Evolutionary conservation across 257 asterid genomes (phyloP).

Genomic region (Cordia subcordata): DNA sequence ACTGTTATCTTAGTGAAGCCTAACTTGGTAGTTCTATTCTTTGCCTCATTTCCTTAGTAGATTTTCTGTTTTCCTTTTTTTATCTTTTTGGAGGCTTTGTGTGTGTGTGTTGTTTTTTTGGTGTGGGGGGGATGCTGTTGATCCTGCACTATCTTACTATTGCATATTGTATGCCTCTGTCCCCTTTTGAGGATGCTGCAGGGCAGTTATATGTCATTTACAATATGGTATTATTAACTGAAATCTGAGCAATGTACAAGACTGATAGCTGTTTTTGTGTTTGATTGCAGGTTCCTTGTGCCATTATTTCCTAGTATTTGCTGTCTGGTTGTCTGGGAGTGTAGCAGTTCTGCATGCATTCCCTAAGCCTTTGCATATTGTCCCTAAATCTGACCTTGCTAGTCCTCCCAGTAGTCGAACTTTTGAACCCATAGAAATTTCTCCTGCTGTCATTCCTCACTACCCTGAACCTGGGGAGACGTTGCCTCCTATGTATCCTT

Average conservation of each 20-base stretch:
- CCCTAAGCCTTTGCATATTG: conserved; percentile 29
- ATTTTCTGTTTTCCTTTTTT: too few relatives aligned
- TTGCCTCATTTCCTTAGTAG: too few relatives aligned
- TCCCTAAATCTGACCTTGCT: conserved; percentile 48
- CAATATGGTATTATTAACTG: neutral
- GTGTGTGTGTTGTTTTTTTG: too few relatives aligned
- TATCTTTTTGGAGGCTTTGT: too few relatives aligned
- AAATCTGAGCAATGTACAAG: neutral
- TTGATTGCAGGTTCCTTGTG: conserved; percentile 58
- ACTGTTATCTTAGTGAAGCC: neutral
- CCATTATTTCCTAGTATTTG: conserved; percentile 48
- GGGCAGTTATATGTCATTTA: neutral
- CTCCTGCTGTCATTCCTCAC: conserved; percentile 82
- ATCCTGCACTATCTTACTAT: too few relatives aligned
- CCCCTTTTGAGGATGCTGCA: neutral
- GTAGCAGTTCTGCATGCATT: conserved; percentile 38
- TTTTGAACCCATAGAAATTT: conserved; percentile 87
- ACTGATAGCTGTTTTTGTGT: conserved; percentile 11
- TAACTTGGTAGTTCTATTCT: neutral
- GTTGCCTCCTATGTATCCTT: conserved; percentile 91
- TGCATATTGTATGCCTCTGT: too few relatives aligned
- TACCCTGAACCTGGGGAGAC: conserved; percentile 57
- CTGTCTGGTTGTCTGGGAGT: conserved; percentile 65
- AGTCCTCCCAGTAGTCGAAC: conserved; percentile 64
- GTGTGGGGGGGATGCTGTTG: too few relatives aligned